A percentile compares a stretch with the other conserved stretches of the same genome.
These are phyloP conservation scores for Yamadazyma tumulicola DNA, from an alignment of 805 yeast genomes.

Conservation along the genomic window DNA sequence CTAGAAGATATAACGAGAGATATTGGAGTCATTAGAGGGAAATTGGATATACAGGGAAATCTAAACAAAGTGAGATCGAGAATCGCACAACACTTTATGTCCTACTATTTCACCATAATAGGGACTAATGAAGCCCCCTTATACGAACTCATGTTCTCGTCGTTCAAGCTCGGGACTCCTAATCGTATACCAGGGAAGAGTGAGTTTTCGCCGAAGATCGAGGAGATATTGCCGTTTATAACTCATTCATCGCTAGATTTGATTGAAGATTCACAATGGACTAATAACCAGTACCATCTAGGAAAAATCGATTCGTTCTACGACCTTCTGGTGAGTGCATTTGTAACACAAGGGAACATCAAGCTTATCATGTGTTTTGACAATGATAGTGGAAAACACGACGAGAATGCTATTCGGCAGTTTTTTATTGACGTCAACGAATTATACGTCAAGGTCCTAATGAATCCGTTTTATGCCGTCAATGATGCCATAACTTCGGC, in stretches of 20 bases:
- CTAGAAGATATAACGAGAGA: too few relatives aligned
- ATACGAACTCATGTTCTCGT: conserved; percentile 83
- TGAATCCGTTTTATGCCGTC: conserved; percentile 82
- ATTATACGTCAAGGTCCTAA: conserved; percentile 74
- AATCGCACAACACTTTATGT: too few relatives aligned
- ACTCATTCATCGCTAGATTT: conserved; percentile 86
- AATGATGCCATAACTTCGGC: conserved; percentile 73
- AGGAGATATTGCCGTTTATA: conserved; percentile 82
- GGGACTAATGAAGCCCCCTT: conserved; percentile 85
- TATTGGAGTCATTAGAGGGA: neutral
- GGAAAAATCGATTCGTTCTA: conserved; percentile 84
- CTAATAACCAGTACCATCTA: conserved; percentile 57
- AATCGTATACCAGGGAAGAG: conserved; percentile 45
- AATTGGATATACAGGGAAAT: too few relatives aligned
- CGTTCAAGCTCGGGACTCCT: conserved; percentile 40
- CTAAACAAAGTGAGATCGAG: too few relatives aligned
- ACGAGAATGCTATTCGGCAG: conserved; percentile 74
- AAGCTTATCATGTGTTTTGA: conserved; percentile 63
- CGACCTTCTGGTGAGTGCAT: conserved; percentile 78
- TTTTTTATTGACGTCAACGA: conserved; percentile 86
- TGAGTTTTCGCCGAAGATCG: conserved; percentile 63
- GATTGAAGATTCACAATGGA: conserved; percentile 90
- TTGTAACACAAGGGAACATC: conserved; percentile 82
- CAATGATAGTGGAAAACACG: conserved; percentile 28
- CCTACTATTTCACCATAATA: conserved; percentile 84